Conservation (phyloP, 1,284 basidiomycete genomes). For the Hemileia vastatrix region DNA sequence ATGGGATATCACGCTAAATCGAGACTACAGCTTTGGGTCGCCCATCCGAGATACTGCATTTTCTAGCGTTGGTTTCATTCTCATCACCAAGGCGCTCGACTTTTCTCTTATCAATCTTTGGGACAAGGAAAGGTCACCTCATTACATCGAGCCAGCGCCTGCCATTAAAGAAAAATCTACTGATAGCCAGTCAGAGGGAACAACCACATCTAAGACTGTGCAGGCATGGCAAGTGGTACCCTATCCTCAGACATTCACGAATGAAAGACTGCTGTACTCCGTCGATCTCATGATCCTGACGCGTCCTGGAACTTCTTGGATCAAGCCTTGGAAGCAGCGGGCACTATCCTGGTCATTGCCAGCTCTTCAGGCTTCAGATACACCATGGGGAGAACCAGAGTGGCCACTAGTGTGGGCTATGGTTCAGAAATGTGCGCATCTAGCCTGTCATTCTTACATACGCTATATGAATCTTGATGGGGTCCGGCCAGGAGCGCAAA, state of each 20-base stretch:
- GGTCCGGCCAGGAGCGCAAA: not conserved
- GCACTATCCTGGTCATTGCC: slow-evolving; percentile 15
- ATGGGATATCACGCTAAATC: slow-evolving; percentile 10
- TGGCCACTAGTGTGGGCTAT: slow-evolving; percentile 12
- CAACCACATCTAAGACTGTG: too few relatives aligned
- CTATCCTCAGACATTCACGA: slow-evolving; percentile 2
- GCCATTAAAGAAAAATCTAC: not conserved
- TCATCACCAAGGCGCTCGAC: slow-evolving; percentile 5
- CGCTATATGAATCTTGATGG: slow-evolving; percentile 2
- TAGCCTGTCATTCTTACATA: slow-evolving; percentile 9
- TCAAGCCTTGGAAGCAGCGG: slow-evolving; percentile 11
- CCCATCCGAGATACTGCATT: slow-evolving; percentile 11
- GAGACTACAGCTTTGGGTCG: slow-evolving; percentile 6
- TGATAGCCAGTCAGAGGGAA: not conserved
- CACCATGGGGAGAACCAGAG: slow-evolving; percentile 7
- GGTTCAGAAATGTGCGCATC: slow-evolving; percentile 11
- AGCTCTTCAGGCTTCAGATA: slow-evolving; percentile 3
- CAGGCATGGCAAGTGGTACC: slow-evolving; percentile 7
- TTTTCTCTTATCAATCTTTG: slow-evolving; percentile 14
- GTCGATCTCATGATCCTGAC: slow-evolving; percentile 4
- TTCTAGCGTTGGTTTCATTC: slow-evolving; percentile 4
- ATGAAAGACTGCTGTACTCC: slow-evolving; percentile 6
- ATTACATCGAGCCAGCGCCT: slow-evolving; percentile 11
- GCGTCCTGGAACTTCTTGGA: slow-evolving; percentile 10
- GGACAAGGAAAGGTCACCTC: slow-evolving; percentile 8